These are phyloP conservation scores for Phytophthora tentaculata DNA, from an alignment of 352 stramenopile genomes.

Conservation along the genomic window DNA sequence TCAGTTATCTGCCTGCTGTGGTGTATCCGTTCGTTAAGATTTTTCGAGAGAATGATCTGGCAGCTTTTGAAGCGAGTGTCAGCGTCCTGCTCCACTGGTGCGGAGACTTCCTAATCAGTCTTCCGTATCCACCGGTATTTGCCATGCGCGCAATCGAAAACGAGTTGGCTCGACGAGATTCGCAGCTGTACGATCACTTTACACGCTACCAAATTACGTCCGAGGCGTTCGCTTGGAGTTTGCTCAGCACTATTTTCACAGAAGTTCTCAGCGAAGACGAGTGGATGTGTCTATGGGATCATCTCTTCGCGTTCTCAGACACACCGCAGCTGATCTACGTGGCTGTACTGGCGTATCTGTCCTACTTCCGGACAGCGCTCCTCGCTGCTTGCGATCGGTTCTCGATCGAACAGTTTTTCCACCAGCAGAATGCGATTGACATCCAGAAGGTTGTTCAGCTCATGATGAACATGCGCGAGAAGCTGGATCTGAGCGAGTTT, in stretches of 20 bases:
- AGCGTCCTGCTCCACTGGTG: conserved; percentile 90
- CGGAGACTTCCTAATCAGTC: conserved; percentile 76
- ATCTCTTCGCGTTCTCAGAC: conserved; percentile 79
- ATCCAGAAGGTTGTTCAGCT: conserved; percentile 76
- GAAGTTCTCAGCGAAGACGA: conserved; percentile 89
- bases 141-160: conserved; percentile 74
- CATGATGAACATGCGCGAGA: conserved; percentile 59
- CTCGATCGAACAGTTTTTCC: conserved; percentile 87
- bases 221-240: conserved; percentile 83
- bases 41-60: conserved; percentile 87
- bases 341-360: conserved; percentile 75
- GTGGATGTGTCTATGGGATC: conserved; percentile 91
- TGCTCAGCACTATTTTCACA: conserved; percentile 89
- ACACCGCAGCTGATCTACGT: conserved; percentile 69
- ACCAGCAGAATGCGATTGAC: conserved; percentile 85
- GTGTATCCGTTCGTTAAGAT: conserved; percentile 92
- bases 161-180: conserved; percentile 72
- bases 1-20: conserved; percentile 79
- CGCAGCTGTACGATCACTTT: conserved; percentile 83
- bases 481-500: conserved; percentile 46
- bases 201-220: conserved; percentile 61
- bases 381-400: conserved; percentile 56
- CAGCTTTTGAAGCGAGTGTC: conserved; percentile 89
- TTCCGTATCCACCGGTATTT: conserved; percentile 84
- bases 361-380: conserved; percentile 71